Evolutionary conservation across 2,329 filamentous ascomycete genomes (phyloP).

Genomic region (Ascochyta rabiei): DNA sequence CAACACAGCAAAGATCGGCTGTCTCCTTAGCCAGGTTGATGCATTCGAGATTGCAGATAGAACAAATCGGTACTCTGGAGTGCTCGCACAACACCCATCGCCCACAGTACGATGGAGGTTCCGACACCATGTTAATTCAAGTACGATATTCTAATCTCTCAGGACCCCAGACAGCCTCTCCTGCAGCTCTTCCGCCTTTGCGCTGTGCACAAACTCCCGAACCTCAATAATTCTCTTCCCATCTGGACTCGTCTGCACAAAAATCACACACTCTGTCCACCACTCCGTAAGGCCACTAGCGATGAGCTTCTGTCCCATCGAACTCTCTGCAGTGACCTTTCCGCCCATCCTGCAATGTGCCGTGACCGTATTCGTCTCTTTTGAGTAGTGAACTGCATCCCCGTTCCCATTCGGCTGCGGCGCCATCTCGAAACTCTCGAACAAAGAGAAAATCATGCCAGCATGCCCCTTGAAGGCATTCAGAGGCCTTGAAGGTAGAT

Average conservation of each 20-base stretch:
- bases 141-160: slow-evolving; percentile 3
- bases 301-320: slow-evolving; percentile 24
- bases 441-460: slow-evolving; percentile 50
- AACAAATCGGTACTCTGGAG: neutral
- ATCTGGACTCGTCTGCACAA: slow-evolving; percentile 31
- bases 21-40: neutral
- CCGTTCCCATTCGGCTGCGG: slow-evolving; percentile 47
- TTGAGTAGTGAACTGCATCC: slow-evolving; percentile 27
- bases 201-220: slow-evolving; percentile 53
- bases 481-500: slow-evolving; percentile 46
- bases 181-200: slow-evolving; percentile 42
- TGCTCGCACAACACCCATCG: too few species aligned
- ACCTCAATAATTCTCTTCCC: slow-evolving; percentile 33
- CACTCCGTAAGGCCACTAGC: slow-evolving; percentile 27
- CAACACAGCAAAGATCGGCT: neutral
- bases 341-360: slow-evolving; percentile 43
- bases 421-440: slow-evolving; percentile 50
- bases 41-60: neutral
- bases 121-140: neutral
- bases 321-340: slow-evolving; percentile 24
- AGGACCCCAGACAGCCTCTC: slow-evolving; percentile 49
- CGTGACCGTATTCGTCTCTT: slow-evolving; percentile 43
- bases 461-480: slow-evolving; percentile 51
- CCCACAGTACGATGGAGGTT: too few species aligned
- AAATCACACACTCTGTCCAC: slow-evolving; percentile 37